Conservation (phyloP, 169 alveolate species). For the Plasmodium falciparum region DNA sequence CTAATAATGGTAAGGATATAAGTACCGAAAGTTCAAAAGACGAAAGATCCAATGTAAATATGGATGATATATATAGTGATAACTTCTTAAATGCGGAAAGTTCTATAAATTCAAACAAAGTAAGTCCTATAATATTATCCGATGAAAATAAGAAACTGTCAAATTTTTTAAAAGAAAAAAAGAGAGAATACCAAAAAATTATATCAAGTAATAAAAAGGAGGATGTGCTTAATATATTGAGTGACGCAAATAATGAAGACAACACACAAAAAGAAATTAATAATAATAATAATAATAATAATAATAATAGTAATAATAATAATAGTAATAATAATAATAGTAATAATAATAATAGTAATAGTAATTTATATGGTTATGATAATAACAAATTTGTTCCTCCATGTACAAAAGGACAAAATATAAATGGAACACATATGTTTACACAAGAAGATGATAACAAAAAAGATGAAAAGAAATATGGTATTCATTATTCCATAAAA, state of each 20-base stretch:
- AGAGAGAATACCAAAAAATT: slow-evolving; percentile 20
- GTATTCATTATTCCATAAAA: not conserved
- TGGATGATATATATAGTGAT: too few species aligned
- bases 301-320: not conserved
- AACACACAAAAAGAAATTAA: not conserved
- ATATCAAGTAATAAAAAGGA: not conserved
- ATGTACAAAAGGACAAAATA: too few species aligned
- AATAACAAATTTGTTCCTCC: not conserved
- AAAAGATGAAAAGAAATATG: too few species aligned
- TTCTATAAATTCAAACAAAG: slow-evolving; percentile 41
- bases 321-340: not conserved
- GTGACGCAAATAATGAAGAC: not conserved
- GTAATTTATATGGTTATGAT: not conserved
- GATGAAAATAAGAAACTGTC: slow-evolving; percentile 30
- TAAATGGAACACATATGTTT: not conserved
- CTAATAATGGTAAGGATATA: too few species aligned
- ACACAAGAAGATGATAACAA: not conserved
- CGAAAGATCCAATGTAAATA: too few species aligned
- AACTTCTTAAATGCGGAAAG: slow-evolving; percentile 6
- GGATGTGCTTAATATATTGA: not conserved
- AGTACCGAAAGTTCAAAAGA: too few species aligned
- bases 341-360: not conserved
- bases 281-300: not conserved
- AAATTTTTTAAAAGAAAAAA: slow-evolving; percentile 28
- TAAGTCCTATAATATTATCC: not conserved